Evolutionary conservation across 768 basidiomycete genomes (phyloP), one percentile per base, ranked within the genome.

Genomic region (Tylopilus subfusipes): DNA sequence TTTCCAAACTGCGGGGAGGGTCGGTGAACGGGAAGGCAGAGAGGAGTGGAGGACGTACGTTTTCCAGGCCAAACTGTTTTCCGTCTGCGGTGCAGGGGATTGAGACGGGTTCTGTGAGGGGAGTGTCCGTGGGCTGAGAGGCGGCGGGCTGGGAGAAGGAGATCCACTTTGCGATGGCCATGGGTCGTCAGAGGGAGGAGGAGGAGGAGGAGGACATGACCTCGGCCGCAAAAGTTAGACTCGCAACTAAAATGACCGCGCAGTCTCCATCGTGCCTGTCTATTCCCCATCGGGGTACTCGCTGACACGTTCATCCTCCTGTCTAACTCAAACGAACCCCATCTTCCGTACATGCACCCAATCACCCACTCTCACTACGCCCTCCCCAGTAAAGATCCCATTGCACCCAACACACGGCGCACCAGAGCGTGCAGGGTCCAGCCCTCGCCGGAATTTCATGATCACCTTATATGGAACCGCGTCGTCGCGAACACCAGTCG

Each of bases 61-160:
- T 98, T 78, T 97, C 96, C 50, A 97, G 77, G n/a, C 96, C 96
- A 77, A 95, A 96, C 67, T 84, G 87, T 78, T 93, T 93, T 54
- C 81, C 82, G 72, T 90, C 88, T 53, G 90, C 83, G 29, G 64
- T 58, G 16, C 82, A 76, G 45, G 78, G 75, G 56, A 75, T 63
- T 36, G 75, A 72, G 34, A 71, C 59, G 50, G 74, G 67, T 42
- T 63, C 55, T 7, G 72, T 65, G 45, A 65, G 50, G 4, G 63
- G 50, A 3, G 59, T 29, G 53, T 75, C 75, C 61, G 48, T 30
- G 29, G 50, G 19, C 16, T 36, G 34, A 55, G 52, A 22, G 56
- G 67, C 21, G 12, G 52, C 52, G 1, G 64, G 61, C 27, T 69
- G 69, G 11, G 69, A 53, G 56, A 78, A 78, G 25, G 69, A 55